Evolutionary conservation across 768 basidiomycete species (phyloP).

Genomic region (Grammothele lineata): DNA sequence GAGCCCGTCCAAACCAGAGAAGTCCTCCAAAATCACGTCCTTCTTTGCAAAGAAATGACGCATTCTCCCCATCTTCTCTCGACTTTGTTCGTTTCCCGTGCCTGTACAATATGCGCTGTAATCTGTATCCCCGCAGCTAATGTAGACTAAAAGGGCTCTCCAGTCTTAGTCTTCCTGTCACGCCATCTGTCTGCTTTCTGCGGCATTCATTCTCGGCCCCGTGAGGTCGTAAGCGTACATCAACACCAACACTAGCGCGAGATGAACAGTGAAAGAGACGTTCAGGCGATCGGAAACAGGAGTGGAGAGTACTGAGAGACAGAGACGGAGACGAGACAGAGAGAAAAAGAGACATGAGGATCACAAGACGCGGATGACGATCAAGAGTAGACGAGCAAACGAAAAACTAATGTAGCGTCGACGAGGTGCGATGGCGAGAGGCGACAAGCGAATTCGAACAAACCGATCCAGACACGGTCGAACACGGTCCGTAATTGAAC

Average conservation of each 20-base stretch:
- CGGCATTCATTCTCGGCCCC: constrained; percentile 11
- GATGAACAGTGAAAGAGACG: constrained; percentile 16
- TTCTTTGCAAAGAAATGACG: constrained; percentile 16
- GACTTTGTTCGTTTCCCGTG: neutral
- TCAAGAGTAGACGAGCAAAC: constrained; percentile 2
- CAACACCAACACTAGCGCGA: constrained; percentile 3
- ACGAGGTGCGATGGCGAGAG: neutral
- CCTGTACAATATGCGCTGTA: too few relatives aligned
- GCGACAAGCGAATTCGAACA: neutral
- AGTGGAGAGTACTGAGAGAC: neutral
- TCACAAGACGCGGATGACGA: too few relatives aligned
- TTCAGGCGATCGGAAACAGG: constrained; percentile 8
- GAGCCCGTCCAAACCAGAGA: neutral
- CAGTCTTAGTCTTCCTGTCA: neutral
- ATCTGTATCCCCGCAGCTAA: too few relatives aligned
- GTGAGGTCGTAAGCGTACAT: constrained; percentile 17
- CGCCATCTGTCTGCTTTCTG: neutral
- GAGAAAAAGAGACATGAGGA: neutral
- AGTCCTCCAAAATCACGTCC: constrained; percentile 19
- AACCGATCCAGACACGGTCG: neutral
- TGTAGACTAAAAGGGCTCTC: neutral
- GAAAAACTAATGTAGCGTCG: neutral
- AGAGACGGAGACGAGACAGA: constrained; percentile 1
- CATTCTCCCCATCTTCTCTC: neutral
- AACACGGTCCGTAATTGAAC: neutral